Conservation (phyloP, 192 early-diverging fungal species). For the Coemansia asiatica region DNA sequence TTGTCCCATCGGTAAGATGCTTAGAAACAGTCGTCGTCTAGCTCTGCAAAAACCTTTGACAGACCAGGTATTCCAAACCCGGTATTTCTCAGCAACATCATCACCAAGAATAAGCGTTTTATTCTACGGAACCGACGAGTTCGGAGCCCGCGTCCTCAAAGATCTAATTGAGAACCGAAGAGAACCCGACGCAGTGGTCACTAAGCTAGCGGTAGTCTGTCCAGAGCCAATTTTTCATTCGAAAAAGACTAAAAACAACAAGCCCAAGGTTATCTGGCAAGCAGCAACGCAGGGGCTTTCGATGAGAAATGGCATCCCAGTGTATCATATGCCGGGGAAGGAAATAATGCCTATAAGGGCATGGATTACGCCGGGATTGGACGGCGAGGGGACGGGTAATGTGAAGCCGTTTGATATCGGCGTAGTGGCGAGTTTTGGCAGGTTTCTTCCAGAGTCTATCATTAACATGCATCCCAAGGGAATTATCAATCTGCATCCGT, state of each 20-base stretch:
- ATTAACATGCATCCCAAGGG: slow-evolving; percentile 66
- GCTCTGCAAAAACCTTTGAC: neutral
- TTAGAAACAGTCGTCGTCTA: neutral
- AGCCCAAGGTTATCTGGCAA: slow-evolving; percentile 13
- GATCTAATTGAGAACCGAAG: slow-evolving; percentile 56
- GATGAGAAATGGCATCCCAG: neutral
- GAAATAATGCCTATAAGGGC: neutral
- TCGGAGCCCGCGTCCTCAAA: slow-evolving; percentile 65
- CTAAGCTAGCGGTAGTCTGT: slow-evolving; percentile 22
- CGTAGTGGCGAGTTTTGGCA: slow-evolving; percentile 92
- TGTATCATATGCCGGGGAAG: neutral
- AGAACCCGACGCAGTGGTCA: slow-evolving; percentile 25
- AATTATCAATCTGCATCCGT: slow-evolving; percentile 92
- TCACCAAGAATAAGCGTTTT: slow-evolving; percentile 56
- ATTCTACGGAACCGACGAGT: slow-evolving; percentile 89
- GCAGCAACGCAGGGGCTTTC: slow-evolving; percentile 17
- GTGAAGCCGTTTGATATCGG: slow-evolving; percentile 70
- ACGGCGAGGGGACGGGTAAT: neutral
- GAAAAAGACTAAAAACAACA: slow-evolving; percentile 14
- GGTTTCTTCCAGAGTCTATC: slow-evolving; percentile 76
- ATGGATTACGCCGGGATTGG: neutral
- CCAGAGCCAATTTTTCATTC: slow-evolving; percentile 3
- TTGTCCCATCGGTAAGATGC: neutral
- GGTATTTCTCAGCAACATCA: neutral
- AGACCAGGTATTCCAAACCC: neutral